Conservation (phyloP, 225 moss, liverwort and hornwort genomes). For the Anthoceros angustus region DNA sequence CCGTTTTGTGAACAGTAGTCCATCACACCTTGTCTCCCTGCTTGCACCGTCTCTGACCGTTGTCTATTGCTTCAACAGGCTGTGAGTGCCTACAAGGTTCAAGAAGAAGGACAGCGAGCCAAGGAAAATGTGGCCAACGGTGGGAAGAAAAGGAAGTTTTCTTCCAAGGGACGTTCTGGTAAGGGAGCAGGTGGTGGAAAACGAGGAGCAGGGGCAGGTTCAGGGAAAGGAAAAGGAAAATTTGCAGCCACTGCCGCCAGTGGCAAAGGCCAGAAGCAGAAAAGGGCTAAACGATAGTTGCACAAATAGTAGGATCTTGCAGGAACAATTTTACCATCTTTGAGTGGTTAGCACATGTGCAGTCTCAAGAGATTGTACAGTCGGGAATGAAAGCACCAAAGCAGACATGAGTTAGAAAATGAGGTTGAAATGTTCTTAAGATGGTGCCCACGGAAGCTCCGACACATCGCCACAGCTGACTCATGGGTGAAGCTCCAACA, state of each 20-base stretch:
- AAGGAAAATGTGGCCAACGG: constrained; percentile 49
- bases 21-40: neutral
- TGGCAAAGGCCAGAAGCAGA: constrained; percentile 12
- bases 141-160: constrained; percentile 42
- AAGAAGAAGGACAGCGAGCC: constrained; percentile 67
- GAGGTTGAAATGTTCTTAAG: too few relatives aligned
- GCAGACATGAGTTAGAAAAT: too few relatives aligned
- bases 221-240: constrained; percentile 55
- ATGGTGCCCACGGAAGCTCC: too few relatives aligned
- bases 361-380: too few relatives aligned
- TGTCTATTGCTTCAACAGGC: constrained; percentile 28
- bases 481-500: too few relatives aligned
- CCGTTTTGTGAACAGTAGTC: neutral
- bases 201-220: neutral
- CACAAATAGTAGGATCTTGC: neutral
- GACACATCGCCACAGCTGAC: too few relatives aligned
- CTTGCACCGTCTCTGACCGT: neutral
- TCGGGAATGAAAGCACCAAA: too few relatives aligned
- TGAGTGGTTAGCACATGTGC: too few relatives aligned
- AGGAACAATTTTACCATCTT: too few relatives aligned
- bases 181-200: constrained; percentile 19
- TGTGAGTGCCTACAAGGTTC: constrained; percentile 70
- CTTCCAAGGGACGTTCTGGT: constrained; percentile 40
- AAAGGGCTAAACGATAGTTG: neutral
- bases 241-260: constrained; percentile 23